These are phyloP conservation scores for Colletotrichum orbiculare DNA, from an alignment of 2,329 filamentous ascomycete species.

Conservation along the genomic window DNA sequence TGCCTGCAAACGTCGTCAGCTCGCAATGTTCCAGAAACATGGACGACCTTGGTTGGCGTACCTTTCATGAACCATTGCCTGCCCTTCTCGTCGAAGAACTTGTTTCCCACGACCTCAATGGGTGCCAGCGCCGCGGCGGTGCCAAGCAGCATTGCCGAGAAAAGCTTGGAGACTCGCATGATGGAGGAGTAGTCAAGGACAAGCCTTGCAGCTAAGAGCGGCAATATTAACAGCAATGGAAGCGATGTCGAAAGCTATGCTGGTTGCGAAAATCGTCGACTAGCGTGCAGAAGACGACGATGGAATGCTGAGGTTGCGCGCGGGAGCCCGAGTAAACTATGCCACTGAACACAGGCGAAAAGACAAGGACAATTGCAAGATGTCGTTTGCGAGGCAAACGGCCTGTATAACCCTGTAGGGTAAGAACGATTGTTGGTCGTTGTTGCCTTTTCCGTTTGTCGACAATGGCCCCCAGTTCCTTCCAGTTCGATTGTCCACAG, in stretches of 20 bases:
- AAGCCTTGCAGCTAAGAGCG: slow-evolving; percentile 2
- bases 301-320: neutral
- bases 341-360: too few relatives aligned
- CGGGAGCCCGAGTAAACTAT: too few relatives aligned
- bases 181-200: slow-evolving; percentile 16
- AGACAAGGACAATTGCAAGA: too few relatives aligned
- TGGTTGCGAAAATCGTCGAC: too few relatives aligned
- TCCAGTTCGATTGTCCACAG: slow-evolving; percentile 3
- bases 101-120: slow-evolving; percentile 74
- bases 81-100: slow-evolving; percentile 86
- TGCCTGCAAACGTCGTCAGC: slow-evolving; percentile 59
- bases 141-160: slow-evolving; percentile 49
- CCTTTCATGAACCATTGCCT: slow-evolving; percentile 88
- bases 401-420: neutral
- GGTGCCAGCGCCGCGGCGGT: slow-evolving; percentile 56
- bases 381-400: neutral
- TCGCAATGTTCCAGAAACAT: slow-evolving; percentile 1
- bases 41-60: slow-evolving; percentile 45
- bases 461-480: slow-evolving; percentile 9
- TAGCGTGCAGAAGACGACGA: neutral
- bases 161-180: slow-evolving; percentile 52
- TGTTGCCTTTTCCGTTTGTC: slow-evolving; percentile 8
- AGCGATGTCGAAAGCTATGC: neutral
- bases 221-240: neutral
- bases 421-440: slow-evolving; percentile 1